phyloP scores from a whole-genome alignment of 148 eudicot genomes.

The Cornus suecica region DNA sequence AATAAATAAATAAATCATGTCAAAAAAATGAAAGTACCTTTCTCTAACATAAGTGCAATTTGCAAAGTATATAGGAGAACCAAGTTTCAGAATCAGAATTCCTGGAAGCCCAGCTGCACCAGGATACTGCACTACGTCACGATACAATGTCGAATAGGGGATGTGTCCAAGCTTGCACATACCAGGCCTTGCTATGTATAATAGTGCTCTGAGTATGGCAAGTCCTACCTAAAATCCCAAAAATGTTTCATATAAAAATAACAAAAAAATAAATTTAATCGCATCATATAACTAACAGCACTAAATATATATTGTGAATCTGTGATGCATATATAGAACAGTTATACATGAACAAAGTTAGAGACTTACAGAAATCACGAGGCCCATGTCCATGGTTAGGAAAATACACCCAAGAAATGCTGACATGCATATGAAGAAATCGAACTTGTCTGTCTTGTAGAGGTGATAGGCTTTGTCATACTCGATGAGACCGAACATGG shows the following conservation, averaged over 20 bases:
- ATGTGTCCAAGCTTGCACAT: slow-evolving; percentile 69
- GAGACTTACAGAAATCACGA: slow-evolving; percentile 23
- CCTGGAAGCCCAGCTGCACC: slow-evolving; percentile 40
- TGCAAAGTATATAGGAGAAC: slow-evolving; percentile 88
- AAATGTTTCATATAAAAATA: background rate
- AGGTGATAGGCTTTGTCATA: slow-evolving; percentile 55
- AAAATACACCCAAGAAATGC: slow-evolving; percentile 81
- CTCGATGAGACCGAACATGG: slow-evolving; percentile 81
- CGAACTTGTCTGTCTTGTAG: slow-evolving; percentile 78
- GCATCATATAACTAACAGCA: no score
- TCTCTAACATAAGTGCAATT: slow-evolving; percentile 64
- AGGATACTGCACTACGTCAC: slow-evolving; percentile 78
- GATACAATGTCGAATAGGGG: slow-evolving; percentile 47
- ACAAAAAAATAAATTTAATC: no score
- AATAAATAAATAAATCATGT: no score
- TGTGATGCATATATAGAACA: background rate
- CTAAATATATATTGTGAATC: no score
- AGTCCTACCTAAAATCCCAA: slow-evolving; percentile 44
- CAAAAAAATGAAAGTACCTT: slow-evolving; percentile 35
- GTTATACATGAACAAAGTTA: background rate
- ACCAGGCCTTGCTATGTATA: slow-evolving; percentile 78
- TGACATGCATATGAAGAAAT: slow-evolving; percentile 72
- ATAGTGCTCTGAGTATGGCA: slow-evolving; percentile 57
- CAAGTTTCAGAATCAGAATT: slow-evolving; percentile 59
- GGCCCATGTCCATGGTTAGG: slow-evolving; percentile 84